phyloP scores from a whole-genome alignment of 2,329 filamentous ascomycete genomes.

The Daldinia sp. region DNA sequence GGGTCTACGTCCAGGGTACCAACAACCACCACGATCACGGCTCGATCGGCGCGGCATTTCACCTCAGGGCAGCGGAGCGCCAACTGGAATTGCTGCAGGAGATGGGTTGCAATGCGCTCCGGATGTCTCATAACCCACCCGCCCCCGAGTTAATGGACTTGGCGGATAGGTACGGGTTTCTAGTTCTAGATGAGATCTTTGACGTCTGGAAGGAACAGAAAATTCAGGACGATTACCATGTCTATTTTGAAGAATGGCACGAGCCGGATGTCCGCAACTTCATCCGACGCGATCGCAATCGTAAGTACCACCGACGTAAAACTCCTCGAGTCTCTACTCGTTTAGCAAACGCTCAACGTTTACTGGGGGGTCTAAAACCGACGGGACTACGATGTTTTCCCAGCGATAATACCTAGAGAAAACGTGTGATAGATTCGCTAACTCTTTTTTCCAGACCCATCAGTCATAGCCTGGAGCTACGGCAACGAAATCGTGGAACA shows the following conservation, averaged over 20 bases:
- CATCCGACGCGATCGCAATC: slow-evolving; percentile 61
- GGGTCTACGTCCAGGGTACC: slow-evolving; percentile 55
- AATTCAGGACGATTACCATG: slow-evolving; percentile 57
- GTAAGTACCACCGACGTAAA: slow-evolving; percentile 15
- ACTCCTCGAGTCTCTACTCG: too few species aligned
- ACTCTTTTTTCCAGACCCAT: slow-evolving; percentile 49
- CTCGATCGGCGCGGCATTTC: slow-evolving; percentile 59
- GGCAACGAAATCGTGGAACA: slow-evolving; percentile 64
- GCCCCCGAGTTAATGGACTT: slow-evolving; percentile 59
- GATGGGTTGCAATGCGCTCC: slow-evolving; percentile 58
- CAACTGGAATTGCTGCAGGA: slow-evolving; percentile 59
- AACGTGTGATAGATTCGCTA: neutral
- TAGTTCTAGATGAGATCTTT: slow-evolving; percentile 63
- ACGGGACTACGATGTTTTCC: too few species aligned
- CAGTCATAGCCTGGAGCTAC: slow-evolving; percentile 60
- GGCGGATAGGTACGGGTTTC: slow-evolving; percentile 58
- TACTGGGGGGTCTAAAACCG: too few species aligned
- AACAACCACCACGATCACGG: slow-evolving; percentile 62
- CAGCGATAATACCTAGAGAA: neutral
- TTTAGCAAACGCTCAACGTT: too few species aligned
- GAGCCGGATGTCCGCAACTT: slow-evolving; percentile 60
- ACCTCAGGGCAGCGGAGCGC: slow-evolving; percentile 56
- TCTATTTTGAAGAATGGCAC: slow-evolving; percentile 61
- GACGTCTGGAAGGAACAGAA: slow-evolving; percentile 58
- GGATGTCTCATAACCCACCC: slow-evolving; percentile 62